phyloP scores from a whole-genome alignment of 768 basidiomycete species.

The Collybia mongolica region DNA sequence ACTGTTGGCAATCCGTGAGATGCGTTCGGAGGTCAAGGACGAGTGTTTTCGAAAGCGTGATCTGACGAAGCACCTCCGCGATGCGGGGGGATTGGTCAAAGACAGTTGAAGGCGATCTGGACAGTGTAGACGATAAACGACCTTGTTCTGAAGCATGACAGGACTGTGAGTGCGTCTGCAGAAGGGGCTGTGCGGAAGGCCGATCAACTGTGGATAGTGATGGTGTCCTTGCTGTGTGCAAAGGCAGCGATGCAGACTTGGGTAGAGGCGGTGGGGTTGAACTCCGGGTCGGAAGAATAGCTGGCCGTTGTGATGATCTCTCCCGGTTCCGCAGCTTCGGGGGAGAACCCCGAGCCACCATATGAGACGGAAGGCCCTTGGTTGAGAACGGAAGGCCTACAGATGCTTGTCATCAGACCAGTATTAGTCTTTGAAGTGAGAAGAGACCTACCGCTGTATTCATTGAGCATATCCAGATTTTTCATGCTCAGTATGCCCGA shows the following conservation, averaged over 20 bases:
- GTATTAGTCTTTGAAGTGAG: conserved; percentile 3
- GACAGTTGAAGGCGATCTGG: conserved; percentile 39
- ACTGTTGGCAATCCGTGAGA: conserved; percentile 56
- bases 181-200: conserved; percentile 23
- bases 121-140: conserved; percentile 27
- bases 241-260: conserved; percentile 75
- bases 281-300: conserved; percentile 46
- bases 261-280: conserved; percentile 83
- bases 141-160: conserved; percentile 25
- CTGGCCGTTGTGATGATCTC: conserved; percentile 44
- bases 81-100: conserved; percentile 71
- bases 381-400: conserved; percentile 53
- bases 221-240: conserved; percentile 59
- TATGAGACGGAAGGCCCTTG: conserved; percentile 42
- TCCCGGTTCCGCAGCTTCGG: conserved; percentile 60
- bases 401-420: conserved; percentile 9
- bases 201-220: conserved; percentile 27
- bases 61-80: conserved; percentile 74
- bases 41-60: conserved; percentile 57
- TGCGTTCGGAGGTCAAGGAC: conserved; percentile 71
- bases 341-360: conserved; percentile 45
- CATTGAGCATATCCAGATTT: conserved; percentile 66
- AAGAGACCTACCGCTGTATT: conserved; percentile 55
- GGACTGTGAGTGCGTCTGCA: conserved; percentile 25
- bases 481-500: conserved; percentile 79